Conservation (phyloP, 2,329 filamentous ascomycete genomes). For the Talaromyces sp. region DNA sequence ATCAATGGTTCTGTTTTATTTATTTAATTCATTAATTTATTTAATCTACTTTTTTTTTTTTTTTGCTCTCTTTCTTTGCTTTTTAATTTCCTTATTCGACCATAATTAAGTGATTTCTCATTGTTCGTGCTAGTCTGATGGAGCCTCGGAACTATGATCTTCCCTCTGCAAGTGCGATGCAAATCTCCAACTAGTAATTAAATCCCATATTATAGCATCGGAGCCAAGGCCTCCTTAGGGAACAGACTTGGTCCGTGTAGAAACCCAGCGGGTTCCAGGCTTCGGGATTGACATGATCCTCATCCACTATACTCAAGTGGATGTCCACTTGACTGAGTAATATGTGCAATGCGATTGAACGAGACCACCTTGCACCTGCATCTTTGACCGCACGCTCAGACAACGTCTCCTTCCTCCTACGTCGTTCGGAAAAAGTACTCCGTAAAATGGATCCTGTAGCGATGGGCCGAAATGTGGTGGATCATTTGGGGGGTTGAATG, state of each 20-base stretch:
- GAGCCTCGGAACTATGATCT: not conserved
- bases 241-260: not conserved
- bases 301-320: not conserved
- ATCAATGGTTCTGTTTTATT: constrained; percentile 1
- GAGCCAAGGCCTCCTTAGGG: not conserved
- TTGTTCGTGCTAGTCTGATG: too few species aligned
- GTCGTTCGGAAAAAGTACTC: too few species aligned
- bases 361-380: not conserved
- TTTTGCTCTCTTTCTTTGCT: not conserved
- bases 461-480: too few species aligned
- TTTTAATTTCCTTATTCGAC: too few species aligned
- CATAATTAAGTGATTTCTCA: too few species aligned
- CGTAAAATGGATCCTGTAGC: too few species aligned
- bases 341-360: not conserved
- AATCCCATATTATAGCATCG: not conserved
- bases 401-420: not conserved
- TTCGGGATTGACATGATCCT: not conserved
- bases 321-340: not conserved
- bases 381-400: not conserved
- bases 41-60: not conserved
- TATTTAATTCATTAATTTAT: too few species aligned
- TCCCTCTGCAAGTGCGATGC: constrained; percentile 5
- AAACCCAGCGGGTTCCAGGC: not conserved
- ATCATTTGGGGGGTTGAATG: not conserved
- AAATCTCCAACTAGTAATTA: not conserved